These are phyloP conservation scores for Scorias spongiosa DNA, from an alignment of 2,329 filamentous ascomycete genomes.

Conservation along the genomic window DNA sequence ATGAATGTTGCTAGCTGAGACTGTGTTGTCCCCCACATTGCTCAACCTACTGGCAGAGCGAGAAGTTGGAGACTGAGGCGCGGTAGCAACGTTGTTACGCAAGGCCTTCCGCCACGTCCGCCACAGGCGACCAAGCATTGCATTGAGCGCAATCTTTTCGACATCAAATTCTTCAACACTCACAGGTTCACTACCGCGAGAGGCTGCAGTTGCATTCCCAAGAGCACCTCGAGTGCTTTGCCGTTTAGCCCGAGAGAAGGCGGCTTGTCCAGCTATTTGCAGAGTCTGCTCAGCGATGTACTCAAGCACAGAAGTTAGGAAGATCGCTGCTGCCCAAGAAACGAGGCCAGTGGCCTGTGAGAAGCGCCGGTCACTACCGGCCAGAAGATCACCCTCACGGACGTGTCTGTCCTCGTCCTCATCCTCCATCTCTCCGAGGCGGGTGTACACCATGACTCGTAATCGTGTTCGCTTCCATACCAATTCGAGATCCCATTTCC, in stretches of 20 bases:
- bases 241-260: conserved; percentile 46
- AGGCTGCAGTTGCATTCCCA: conserved; percentile 3
- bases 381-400: conserved; percentile 57
- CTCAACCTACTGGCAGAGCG: neutral
- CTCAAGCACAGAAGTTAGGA: conserved; percentile 86
- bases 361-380: conserved; percentile 43
- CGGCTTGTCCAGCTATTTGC: conserved; percentile 72
- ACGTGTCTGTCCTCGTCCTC: conserved; percentile 88
- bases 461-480: conserved; percentile 88
- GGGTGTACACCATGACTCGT: conserved; percentile 96
- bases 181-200: conserved; percentile 24
- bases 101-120: conserved; percentile 85
- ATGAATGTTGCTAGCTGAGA: neutral
- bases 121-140: conserved; percentile 80
- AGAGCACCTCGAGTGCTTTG: conserved; percentile 17
- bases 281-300: conserved; percentile 85
- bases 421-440: conserved; percentile 91
- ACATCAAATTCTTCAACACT: conserved; percentile 85
- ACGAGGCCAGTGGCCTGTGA: conserved; percentile 36
- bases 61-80: neutral
- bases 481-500: conserved; percentile 76
- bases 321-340: conserved; percentile 85
- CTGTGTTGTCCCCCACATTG: neutral
- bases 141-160: conserved; percentile 81
- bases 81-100: conserved; percentile 24